Base-by-base conservation (phyloP, 192 early-diverging fungal species). In the Geranomyces michiganensis region DNA sequence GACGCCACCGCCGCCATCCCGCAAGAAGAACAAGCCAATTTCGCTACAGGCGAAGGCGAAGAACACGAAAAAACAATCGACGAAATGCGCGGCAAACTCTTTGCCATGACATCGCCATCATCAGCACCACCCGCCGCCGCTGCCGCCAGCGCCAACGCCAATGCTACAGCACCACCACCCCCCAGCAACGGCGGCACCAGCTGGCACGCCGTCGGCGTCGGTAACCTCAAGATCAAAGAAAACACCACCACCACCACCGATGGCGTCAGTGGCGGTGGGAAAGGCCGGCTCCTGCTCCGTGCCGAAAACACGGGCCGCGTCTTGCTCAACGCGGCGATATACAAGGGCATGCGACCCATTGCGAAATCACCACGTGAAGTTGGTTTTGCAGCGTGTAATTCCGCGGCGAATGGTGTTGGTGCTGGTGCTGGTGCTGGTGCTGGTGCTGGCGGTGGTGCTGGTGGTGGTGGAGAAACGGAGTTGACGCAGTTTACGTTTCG, bases 11-110 rank as follows among this genome's bases (percentile, higher is more conserved):
- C 41, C 17, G 32, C 59, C 13, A 21, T 27, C n/a, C 78, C 78
- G 26, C 70, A 69, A 31, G 77, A 82, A 43, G 56, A 79, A 31
- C 73, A 70, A 30, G 68, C 75, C 22, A 65, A 22, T 22, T 64
- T 84, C 12, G 80, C 78, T 72, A 67, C 65, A 26, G 82, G 82
- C 29, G 77, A 56, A 10, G 82, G 82, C 22, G 82, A 84, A 58
- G 82, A 76, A 63, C 10, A 61, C 19, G 82, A 84, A 72, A 47
- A 47, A 36, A 78, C 76, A 14, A 6, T 81, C 9, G 46, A 53
- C 56, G 68, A 77, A 55, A 36, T 75, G 15, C 33, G 66, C 19
- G 29, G 59, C 30, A 79, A 75, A 48, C 32, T 81, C 26, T 69
- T 36, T 43, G 10, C 41, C 7, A 61, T 67, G n/a, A n/a, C n/a